Conservation (phyloP, 2,329 filamentous ascomycete species). For the Fusarium denticulatum region DNA sequence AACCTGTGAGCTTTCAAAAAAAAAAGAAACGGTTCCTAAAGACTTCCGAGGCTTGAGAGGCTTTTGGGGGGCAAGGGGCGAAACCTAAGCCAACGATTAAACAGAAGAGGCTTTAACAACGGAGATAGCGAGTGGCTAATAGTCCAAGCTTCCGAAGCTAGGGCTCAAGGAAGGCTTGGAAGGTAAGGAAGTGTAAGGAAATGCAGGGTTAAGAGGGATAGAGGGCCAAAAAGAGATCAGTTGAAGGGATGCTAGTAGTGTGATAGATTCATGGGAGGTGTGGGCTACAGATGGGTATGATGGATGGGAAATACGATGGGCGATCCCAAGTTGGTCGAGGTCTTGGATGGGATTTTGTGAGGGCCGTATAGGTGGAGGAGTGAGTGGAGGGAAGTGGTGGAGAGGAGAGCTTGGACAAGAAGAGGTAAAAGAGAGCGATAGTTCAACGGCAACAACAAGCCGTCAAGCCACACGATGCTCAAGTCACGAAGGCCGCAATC, state of each 20-base stretch:
- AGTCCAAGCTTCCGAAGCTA: constrained; percentile 37
- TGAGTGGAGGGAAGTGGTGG: constrained; percentile 37
- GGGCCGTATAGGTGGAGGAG: constrained; percentile 33
- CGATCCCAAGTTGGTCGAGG: constrained; percentile 36
- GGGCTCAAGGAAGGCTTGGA: constrained; percentile 38
- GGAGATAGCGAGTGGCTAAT: constrained; percentile 36
- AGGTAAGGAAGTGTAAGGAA: constrained; percentile 24
- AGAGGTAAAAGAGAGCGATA: constrained; percentile 4
- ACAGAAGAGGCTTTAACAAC: constrained; percentile 33
- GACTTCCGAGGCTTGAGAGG: constrained; percentile 25
- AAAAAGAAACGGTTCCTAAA: constrained; percentile 23
- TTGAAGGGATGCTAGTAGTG: constrained; percentile 32
- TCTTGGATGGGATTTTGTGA: constrained; percentile 37
- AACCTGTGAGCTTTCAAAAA: constrained; percentile 27
- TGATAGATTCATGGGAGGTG: constrained; percentile 36
- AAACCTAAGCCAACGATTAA: constrained; percentile 27
- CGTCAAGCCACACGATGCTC: constrained; percentile 22
- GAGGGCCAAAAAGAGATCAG: constrained; percentile 28
- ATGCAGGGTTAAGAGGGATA: constrained; percentile 31
- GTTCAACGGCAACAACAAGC: not conserved
- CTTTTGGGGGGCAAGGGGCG: constrained; percentile 31
- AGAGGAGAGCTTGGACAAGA: constrained; percentile 28
- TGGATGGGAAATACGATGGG: constrained; percentile 39
- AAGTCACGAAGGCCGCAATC: constrained; percentile 2
- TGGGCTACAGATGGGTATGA: constrained; percentile 29